These are phyloP conservation scores for Hygrophorus pudorinus DNA, from an alignment of 768 basidiomycete species.

Conservation along the genomic window DNA sequence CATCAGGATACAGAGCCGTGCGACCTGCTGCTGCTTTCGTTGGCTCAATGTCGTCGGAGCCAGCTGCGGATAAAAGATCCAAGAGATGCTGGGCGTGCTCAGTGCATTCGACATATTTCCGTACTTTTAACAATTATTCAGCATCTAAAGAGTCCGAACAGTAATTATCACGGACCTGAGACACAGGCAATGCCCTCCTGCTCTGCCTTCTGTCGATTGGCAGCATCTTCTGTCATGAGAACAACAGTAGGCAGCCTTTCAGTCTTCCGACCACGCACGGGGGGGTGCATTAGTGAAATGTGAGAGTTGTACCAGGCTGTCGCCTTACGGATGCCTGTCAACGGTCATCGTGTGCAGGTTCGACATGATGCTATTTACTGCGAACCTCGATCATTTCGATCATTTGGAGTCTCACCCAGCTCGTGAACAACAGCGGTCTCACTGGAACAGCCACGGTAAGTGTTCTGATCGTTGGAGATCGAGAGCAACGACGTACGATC, in stretches of 20 bases:
- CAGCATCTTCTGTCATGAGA: conserved; percentile 83
- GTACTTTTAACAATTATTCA: conserved; percentile 31
- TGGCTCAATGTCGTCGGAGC: conserved; percentile 48
- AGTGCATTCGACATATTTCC: conserved; percentile 74
- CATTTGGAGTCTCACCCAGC: conserved; percentile 80
- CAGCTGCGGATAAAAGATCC: conserved; percentile 71
- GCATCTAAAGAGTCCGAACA: background rate
- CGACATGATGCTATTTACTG: background rate
- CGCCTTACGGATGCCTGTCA: conserved; percentile 76
- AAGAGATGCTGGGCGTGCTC: conserved; percentile 46
- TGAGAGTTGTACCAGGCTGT: conserved; percentile 82
- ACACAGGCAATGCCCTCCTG: conserved; percentile 47
- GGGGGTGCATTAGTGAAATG: conserved; percentile 41
- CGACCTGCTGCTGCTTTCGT: conserved; percentile 45
- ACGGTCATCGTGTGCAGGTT: background rate
- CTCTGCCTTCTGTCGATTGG: conserved; percentile 70
- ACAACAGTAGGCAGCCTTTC: conserved; percentile 51
- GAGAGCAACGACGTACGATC: conserved; percentile 44
- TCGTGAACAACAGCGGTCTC: conserved; percentile 74
- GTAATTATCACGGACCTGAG: conserved; percentile 39
- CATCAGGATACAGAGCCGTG: conserved; percentile 68
- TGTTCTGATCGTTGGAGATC: background rate
- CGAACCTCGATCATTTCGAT: conserved; percentile 87
- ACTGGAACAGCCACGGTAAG: conserved; percentile 24
- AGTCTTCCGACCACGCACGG: conserved; percentile 36